Evolutionary conservation across 225 moss, liverwort and hornwort genomes (phyloP).

Genomic region (Straminergon stramineum): DNA sequence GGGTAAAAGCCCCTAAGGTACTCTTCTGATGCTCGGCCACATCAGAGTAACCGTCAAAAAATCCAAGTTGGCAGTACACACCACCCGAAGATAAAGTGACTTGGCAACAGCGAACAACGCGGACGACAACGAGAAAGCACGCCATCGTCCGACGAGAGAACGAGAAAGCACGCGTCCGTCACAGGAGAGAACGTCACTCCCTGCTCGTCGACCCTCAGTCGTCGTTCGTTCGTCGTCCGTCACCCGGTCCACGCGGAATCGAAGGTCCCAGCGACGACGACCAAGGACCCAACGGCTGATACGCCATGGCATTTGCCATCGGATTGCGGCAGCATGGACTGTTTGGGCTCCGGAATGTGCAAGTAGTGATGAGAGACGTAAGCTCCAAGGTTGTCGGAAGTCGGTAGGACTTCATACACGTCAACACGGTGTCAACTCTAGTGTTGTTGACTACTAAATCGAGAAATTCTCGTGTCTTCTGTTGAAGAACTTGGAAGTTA

Average conservation of each 20-base stretch:
- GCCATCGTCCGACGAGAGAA: too few relatives aligned
- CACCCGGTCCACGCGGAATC: neutral
- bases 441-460: neutral
- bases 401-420: neutral
- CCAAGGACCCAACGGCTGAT: neutral
- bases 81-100: neutral
- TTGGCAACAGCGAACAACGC: neutral
- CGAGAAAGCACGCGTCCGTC: neutral
- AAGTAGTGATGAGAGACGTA: neutral
- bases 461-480: neutral
- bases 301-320: neutral
- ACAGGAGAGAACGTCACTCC: neutral
- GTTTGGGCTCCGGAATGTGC: neutral
- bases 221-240: neutral
- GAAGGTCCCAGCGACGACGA: neutral
- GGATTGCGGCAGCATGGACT: neutral
- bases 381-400: neutral
- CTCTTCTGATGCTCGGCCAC: neutral
- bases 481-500: neutral
- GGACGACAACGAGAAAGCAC: neutral
- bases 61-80: neutral
- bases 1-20: neutral
- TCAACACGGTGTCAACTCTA: slow-evolving; percentile 13
- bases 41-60: neutral
- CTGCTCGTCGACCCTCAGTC: neutral